Percentiles rank a stretch among this genome's conserved stretches.
These are phyloP conservation scores for Rhinocladiella similis DNA, from an alignment of 2,329 filamentous ascomycete genomes.

Conservation along the genomic window DNA sequence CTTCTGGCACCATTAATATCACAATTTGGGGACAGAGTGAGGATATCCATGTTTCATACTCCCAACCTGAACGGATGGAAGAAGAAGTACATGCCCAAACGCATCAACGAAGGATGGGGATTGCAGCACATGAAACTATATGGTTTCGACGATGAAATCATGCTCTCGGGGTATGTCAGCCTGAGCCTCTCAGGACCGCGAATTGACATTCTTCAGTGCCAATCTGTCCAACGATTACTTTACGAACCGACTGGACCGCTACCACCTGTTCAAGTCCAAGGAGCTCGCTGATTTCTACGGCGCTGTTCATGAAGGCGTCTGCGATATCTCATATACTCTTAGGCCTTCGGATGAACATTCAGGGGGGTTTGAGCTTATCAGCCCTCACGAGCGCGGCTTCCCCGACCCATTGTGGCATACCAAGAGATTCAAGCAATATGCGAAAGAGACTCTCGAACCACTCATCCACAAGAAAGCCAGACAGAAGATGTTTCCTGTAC, in stretches of 20 bases:
- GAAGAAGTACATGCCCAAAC: constrained; percentile 79
- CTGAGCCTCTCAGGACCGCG: constrained; percentile 5
- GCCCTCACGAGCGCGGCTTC: constrained; percentile 26
- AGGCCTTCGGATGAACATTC: constrained; percentile 55
- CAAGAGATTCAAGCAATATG: constrained; percentile 62
- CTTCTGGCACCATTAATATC: constrained; percentile 84
- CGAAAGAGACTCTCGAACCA: constrained; percentile 65
- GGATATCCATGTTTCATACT: constrained; percentile 97
- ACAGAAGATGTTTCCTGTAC: constrained; percentile 29
- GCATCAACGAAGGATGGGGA: constrained; percentile 98
- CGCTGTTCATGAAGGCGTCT: constrained; percentile 72
- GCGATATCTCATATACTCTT: constrained; percentile 79
- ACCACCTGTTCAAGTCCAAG: constrained; percentile 82
- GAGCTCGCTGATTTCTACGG: constrained; percentile 81
- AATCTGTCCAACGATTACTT: constrained; percentile 95
- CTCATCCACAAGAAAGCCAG: constrained; percentile 56
- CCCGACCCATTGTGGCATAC: constrained; percentile 31
- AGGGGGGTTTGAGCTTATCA: constrained; percentile 57
- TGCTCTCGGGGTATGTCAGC: constrained; percentile 73
- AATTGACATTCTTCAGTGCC: constrained; percentile 51
- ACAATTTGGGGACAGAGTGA: constrained; percentile 80
- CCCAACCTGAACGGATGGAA: constrained; percentile 86
- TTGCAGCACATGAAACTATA: constrained; percentile 99
- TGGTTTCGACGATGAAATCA: constrained; percentile 90
- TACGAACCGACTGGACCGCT: constrained; percentile 90